A percentile compares a stretch with the other conserved stretches of the same genome.
These are phyloP conservation scores for Vanilla planifolia DNA, from an alignment of 106 monocot genomes.

Conservation along the genomic window DNA sequence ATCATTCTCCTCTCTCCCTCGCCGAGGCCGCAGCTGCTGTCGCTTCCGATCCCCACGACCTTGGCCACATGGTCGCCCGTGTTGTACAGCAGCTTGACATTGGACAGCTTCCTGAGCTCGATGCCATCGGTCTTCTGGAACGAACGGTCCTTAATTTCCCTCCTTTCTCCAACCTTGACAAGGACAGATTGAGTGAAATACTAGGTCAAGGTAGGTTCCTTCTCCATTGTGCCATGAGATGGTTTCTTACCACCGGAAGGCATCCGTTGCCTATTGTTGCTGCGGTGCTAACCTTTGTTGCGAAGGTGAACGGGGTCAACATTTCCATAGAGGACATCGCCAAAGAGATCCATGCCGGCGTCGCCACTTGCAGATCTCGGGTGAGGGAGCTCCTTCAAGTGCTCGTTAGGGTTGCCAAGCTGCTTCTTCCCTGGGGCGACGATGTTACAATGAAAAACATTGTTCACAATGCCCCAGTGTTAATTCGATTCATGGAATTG, in stretches of 20 bases:
- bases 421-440: constrained; percentile 64
- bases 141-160: constrained; percentile 16
- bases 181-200: constrained; percentile 29
- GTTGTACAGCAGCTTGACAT: constrained; percentile 33
- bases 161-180: constrained; percentile 9
- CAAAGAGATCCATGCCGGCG: constrained; percentile 25
- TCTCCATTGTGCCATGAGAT: constrained; percentile 16
- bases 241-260: constrained; percentile 74
- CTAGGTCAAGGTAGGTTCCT: constrained; percentile 53
- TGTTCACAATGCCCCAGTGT: constrained; percentile 33
- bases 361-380: constrained; percentile 34
- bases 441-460: constrained; percentile 60
- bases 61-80: constrained; percentile 46
- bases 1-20: constrained; percentile 45
- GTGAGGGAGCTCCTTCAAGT: constrained; percentile 44
- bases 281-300: constrained; percentile 34
- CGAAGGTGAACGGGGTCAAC: constrained; percentile 34
- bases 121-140: constrained; percentile 29
- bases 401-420: constrained; percentile 40
- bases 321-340: constrained; percentile 48
- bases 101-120: constrained; percentile 33
- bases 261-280: constrained; percentile 65
- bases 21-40: constrained; percentile 41
- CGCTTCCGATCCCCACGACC: constrained; percentile 17
- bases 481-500: constrained; percentile 64